Evolutionary conservation across 352 stramenopile species (phyloP).

Genomic region (Elongisporangium anandrum): DNA sequence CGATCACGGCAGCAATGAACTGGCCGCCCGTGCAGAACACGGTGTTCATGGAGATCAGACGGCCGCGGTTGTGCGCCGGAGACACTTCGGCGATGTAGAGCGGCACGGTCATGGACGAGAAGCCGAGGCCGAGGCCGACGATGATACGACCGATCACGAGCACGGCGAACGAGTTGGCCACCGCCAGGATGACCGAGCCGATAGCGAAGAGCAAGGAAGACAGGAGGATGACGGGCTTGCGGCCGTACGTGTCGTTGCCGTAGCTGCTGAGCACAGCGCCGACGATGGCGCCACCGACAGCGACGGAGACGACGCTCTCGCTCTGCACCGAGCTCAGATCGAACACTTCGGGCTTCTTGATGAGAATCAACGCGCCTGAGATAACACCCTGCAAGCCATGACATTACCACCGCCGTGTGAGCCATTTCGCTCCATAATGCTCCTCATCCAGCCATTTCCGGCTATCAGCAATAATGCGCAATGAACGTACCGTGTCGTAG

Average conservation of each 20-base stretch:
- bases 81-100: conserved; percentile 79
- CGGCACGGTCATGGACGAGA: conserved; percentile 73
- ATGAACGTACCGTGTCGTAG: conserved; percentile 56
- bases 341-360: conserved; percentile 63
- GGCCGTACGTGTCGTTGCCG: conserved; percentile 56
- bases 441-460: not conserved
- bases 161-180: conserved; percentile 36
- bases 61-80: conserved; percentile 53
- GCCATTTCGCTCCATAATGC: not conserved
- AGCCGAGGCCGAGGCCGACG: conserved; percentile 61
- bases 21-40: conserved; percentile 68
- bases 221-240: conserved; percentile 54
- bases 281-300: conserved; percentile 63
- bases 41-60: conserved; percentile 76
- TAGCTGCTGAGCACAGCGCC: conserved; percentile 52
- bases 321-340: conserved; percentile 51
- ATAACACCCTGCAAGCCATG: conserved; percentile 84
- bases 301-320: conserved; percentile 62
- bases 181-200: conserved; percentile 55
- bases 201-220: conserved; percentile 63
- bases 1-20: conserved; percentile 74
- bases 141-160: conserved; percentile 54
- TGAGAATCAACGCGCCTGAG: conserved; percentile 65
- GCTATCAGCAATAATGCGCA: not conserved
- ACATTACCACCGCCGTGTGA: not conserved